A percentile compares a stretch with the other conserved stretches of the same genome.
Conservation (phyloP, 2,329 filamentous ascomycete species). For the Epichloe sibirici region DNA sequence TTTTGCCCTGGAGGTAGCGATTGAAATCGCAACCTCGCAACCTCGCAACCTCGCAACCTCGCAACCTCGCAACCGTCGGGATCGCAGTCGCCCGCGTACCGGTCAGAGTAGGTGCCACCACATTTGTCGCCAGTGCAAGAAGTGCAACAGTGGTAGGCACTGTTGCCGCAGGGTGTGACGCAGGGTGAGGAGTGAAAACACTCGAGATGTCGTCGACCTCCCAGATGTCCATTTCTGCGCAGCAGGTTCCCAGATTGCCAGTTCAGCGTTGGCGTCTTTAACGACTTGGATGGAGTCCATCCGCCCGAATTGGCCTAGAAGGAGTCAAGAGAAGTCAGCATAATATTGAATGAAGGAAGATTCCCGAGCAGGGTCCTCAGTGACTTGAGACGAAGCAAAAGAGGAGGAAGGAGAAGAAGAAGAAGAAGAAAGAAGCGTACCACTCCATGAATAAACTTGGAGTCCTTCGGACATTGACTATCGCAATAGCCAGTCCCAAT, state of each 20-base stretch:
- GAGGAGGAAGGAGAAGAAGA: neutral
- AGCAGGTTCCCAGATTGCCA: slow-evolving; percentile 43
- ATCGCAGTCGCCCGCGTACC: slow-evolving; percentile 53
- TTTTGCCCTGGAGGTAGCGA: slow-evolving; percentile 52
- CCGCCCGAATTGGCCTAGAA: slow-evolving; percentile 28
- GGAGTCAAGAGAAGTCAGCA: too few relatives aligned
- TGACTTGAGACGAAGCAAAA: too few relatives aligned
- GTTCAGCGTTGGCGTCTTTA: slow-evolving; percentile 43
- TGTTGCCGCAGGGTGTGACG: slow-evolving; percentile 32
- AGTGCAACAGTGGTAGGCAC: slow-evolving; percentile 26
- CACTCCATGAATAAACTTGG: neutral
- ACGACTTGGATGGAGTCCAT: slow-evolving; percentile 31
- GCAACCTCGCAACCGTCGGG: slow-evolving; percentile 60
- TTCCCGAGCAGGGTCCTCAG: too few relatives aligned
- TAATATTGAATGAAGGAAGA: too few relatives aligned
- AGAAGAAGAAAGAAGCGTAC: neutral
- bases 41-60: slow-evolving; percentile 67
- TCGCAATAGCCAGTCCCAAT: slow-evolving; percentile 48
- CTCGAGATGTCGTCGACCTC: slow-evolving; percentile 55
- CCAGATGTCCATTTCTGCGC: slow-evolving; percentile 51
- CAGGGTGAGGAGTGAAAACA: slow-evolving; percentile 50
- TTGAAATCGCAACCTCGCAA: slow-evolving; percentile 65
- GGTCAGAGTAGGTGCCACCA: slow-evolving; percentile 41
- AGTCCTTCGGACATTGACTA: slow-evolving; percentile 38
- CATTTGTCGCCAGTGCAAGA: slow-evolving; percentile 38